phyloP scores from a whole-genome alignment of 78 protist genomes.

The Chrysochromulina parva region DNA sequence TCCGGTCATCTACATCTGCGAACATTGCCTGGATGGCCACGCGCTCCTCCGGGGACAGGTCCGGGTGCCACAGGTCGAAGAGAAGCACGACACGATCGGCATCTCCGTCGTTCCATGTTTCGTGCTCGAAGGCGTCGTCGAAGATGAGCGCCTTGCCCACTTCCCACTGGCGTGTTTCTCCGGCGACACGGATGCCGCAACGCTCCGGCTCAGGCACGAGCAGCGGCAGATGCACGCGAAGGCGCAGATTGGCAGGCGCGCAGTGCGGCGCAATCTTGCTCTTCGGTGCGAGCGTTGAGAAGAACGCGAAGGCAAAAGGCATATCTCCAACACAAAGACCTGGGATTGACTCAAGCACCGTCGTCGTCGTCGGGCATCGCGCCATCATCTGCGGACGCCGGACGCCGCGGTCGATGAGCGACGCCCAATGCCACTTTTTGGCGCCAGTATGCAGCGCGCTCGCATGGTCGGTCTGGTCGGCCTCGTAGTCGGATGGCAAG shows the following conservation, averaged over 20 bases:
- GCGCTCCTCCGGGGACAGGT: not conserved
- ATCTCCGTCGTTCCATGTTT: not conserved
- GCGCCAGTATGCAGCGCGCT: not conserved
- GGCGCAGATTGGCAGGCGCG: not conserved
- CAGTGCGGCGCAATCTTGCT: not conserved
- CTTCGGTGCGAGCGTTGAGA: not conserved
- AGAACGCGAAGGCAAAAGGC: not conserved
- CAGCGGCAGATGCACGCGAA: not conserved
- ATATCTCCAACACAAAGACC: not conserved
- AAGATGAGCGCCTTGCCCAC: not conserved
- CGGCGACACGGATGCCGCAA: not conserved
- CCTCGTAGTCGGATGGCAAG: not conserved
- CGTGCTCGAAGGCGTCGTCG: constrained; percentile 4
- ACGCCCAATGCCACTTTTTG: not conserved
- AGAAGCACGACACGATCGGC: not conserved
- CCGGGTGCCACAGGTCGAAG: not conserved
- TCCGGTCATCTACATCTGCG: not conserved
- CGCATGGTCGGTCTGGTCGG: not conserved
- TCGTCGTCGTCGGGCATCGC: not conserved
- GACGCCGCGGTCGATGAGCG: not conserved
- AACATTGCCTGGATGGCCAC: not conserved
- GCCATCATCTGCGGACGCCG: not conserved
- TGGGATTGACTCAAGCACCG: not conserved
- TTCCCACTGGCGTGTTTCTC: not conserved
- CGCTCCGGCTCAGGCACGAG: not conserved